Base-by-base conservation (phyloP, 257 asterid species). In the Solanum clarkiae region DNA sequence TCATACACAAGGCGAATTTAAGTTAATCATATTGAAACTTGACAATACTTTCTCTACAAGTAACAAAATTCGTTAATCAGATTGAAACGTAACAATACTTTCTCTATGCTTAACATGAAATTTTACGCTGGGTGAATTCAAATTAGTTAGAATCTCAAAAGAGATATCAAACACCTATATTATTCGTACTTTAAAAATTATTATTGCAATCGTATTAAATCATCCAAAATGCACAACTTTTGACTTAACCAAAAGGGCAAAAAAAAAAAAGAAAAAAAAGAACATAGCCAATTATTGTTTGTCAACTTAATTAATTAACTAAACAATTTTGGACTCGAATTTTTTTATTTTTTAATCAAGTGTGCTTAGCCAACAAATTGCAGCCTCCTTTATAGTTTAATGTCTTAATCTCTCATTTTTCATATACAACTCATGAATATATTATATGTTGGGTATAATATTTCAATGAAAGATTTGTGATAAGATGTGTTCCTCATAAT, bases 321-420 rank as follows among this genome's bases (percentile, higher is more conserved):
- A 63, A 62, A 82, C 10, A 82, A 62, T 82, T 26, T 17, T 82
- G 49, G 8, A 62, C 59, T n/a, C 62, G 1, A 29, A 57, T 42
- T 22, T 63, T 62, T 81, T 10, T 63, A 45, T 16, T 81, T 20
- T 26, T 53, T 22, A 82, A 63, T 82, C 45, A 24, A 24, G 18
- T 60, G 44, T 63, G 80, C 29, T 82, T 45, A 63, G 45, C 49
- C 85, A 42, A 29, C 79, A 45, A 82, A 82, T 60, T 82, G 85
- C 70, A 45, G 85, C 18, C 85, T 63, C 44, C 49, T 32, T 60
- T 62, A 63, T 82, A 8, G 75, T 82, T 82, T 82, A 40, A 82
- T 63, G 79, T 82, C 77, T 82, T 82, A 68, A 44, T 20, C 29
- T 82, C 26, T 42, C 26, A 82, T 47, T 69, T 47, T 69, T 66